Evolutionary conservation across 768 basidiomycete genomes (phyloP), one percentile per base, ranked within the genome.

Genomic region (Cyathus striatus): DNA sequence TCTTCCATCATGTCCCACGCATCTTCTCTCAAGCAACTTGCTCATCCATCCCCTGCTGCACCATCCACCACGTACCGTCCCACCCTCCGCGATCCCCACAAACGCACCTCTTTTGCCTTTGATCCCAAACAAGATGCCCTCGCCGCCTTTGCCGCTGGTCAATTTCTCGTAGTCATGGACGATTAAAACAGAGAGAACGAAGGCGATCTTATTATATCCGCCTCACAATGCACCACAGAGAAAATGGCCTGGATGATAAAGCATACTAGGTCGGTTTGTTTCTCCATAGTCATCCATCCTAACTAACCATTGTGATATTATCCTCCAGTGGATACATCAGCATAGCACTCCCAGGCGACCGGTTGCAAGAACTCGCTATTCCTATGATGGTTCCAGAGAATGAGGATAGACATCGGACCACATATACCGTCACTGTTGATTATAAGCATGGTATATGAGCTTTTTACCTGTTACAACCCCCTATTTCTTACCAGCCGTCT

Each of bases 211-310:
- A 91, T 97, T 58, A 86, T 92, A 56, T 81, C 95, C 12, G 96
- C 81, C 2, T 73, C 74, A 20, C 77, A 81, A 40, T 83, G 90
- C 51, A 91, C 93, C 27, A 90, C 91, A 1, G 90, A 97, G 64
- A 90, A 93, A 58, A 98, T 99, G 96, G 95, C 96, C 1, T 99
- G 91, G 91, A 87, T 99, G 78, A 93, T 99, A 60, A 86, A 87
- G 57, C 84, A 94, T 60, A 90, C 92, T 0, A 96, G 92, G 95
- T 94, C 40, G 46, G 78, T 62, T 33, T 23, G 13, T 16, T 33
- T 14, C 7, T 25, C 24, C 42, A 46, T 59, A 44, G 45, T 38
- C 27, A 26, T 40, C 9, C 23, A 20, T 22, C 34, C 34, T 20
- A 22, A 21, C 14, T 34, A 23, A 36, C 27, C 35, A 45, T 38